A percentile compares a stretch with the other conserved stretches of the same genome.
phyloP scores from a whole-genome alignment of 257 asterid species.

The Solanum medicagineum region DNA sequence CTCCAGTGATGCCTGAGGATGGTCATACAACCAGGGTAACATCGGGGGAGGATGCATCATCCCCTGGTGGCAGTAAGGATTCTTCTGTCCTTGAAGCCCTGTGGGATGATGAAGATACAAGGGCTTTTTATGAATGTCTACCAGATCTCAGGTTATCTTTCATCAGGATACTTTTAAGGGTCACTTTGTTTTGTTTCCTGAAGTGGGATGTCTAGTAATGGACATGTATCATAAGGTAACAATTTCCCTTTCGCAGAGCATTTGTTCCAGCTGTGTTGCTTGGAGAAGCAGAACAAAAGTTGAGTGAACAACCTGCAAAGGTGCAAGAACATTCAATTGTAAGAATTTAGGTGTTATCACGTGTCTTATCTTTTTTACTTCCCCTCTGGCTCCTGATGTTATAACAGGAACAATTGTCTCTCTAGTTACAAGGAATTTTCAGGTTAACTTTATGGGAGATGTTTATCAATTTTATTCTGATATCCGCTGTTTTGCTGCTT shows the following conservation, averaged over 20 bases:
- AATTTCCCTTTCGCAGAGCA: constrained; percentile 46
- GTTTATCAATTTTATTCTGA: background rate
- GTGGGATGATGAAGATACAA: constrained; percentile 99
- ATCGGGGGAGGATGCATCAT: constrained; percentile 74
- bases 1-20: constrained; percentile 99
- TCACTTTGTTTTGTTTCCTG: constrained; percentile 4
- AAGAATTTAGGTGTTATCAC: constrained; percentile 14
- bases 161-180: background rate
- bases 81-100: constrained; percentile 68
- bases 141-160: constrained; percentile 83
- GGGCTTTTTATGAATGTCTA: constrained; percentile 88
- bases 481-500: background rate
- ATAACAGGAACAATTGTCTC: background rate
- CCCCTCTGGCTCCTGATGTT: constrained; percentile 1
- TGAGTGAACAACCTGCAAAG: constrained; percentile 73
- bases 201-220: background rate
- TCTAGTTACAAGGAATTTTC: background rate
- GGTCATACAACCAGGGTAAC: constrained; percentile 93
- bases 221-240: background rate
- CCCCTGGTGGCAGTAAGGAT: constrained; percentile 67
- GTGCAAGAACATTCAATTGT: constrained; percentile 62
- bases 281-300: constrained; percentile 85
- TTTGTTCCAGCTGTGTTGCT: constrained; percentile 98
- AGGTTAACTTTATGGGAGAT: background rate
- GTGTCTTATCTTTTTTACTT: background rate